Evolutionary conservation across 2,329 filamentous ascomycete species (phyloP).

Genomic region (Ophiosphaerella herpotricha): DNA sequence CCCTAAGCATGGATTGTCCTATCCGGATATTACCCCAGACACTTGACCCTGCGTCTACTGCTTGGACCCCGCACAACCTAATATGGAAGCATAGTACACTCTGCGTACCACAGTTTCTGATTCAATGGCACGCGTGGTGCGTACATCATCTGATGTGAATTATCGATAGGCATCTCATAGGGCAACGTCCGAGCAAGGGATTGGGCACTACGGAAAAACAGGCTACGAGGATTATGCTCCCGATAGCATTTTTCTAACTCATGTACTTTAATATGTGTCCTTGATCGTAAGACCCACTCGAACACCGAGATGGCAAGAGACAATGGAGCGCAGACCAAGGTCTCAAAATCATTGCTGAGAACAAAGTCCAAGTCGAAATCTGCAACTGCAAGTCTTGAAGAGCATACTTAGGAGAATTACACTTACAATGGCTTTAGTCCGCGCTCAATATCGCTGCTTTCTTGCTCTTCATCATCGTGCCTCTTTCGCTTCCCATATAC

Average conservation of each 20-base stretch:
- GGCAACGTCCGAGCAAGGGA: too few relatives aligned
- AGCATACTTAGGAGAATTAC: neutral
- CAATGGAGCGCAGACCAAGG: neutral
- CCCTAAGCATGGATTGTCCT: neutral
- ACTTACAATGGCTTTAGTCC: neutral
- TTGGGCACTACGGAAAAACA: too few relatives aligned
- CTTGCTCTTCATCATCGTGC: slow-evolving; percentile 5
- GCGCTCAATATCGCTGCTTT: neutral
- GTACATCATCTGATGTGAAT: neutral
- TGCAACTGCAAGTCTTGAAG: neutral
- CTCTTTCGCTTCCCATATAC: slow-evolving; percentile 10
- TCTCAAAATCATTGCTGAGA: neutral
- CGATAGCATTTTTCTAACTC: too few relatives aligned
- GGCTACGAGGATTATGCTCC: too few relatives aligned
- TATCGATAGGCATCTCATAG: too few relatives aligned
- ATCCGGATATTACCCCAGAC: slow-evolving; percentile 5
- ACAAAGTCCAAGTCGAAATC: neutral
- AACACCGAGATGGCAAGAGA: slow-evolving; percentile 2
- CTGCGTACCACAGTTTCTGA: neutral
- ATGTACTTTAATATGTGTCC: too few relatives aligned
- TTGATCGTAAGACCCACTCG: neutral
- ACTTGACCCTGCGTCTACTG: neutral
- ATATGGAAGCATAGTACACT: neutral
- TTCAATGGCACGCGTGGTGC: neutral
- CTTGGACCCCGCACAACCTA: slow-evolving; percentile 2